These are phyloP conservation scores for Thelonectria blattea DNA, from an alignment of 2,329 filamentous ascomycete genomes.

Conservation along the genomic window DNA sequence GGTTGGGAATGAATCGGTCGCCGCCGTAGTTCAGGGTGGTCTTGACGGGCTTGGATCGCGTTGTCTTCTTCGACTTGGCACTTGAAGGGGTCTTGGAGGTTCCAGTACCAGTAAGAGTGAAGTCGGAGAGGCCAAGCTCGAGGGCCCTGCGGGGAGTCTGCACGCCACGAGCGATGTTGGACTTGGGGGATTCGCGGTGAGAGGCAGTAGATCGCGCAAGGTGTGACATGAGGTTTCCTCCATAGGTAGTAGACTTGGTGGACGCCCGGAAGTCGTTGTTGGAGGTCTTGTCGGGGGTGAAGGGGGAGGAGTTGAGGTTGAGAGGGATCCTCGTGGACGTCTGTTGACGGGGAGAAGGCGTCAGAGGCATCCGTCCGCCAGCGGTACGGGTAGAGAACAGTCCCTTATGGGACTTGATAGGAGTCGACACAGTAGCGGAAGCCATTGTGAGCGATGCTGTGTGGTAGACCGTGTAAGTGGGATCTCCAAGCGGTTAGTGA, in stretches of 20 bases:
- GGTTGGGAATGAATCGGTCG: conserved; percentile 96
- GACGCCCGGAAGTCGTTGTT: conserved; percentile 58
- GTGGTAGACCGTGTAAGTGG: conserved; percentile 29
- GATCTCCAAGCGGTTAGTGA: conserved; percentile 53
- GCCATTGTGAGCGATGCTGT: conserved; percentile 70
- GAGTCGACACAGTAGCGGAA: conserved; percentile 80
- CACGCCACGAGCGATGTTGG: conserved; percentile 82
- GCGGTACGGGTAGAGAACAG: conserved; percentile 92
- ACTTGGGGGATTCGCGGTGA: conserved; percentile 91
- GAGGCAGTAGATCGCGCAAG: conserved; percentile 72
- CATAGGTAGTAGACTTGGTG: conserved; percentile 74
- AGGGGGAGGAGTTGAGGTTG: conserved; percentile 73
- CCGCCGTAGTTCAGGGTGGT: conserved; percentile 80
- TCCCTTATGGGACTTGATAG: conserved; percentile 91
- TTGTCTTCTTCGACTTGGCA: conserved; percentile 62
- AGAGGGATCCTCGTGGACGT: conserved; percentile 55
- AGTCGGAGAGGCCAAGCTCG: conserved; percentile 92
- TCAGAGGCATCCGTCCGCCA: conserved; percentile 92
- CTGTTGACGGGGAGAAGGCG: conserved; percentile 82
- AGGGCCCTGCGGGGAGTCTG: conserved; percentile 81
- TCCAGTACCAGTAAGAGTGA: conserved; percentile 85
- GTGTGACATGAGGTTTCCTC: conserved; percentile 79
- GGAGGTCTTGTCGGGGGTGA: conserved; percentile 70
- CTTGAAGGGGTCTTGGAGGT: conserved; percentile 64
- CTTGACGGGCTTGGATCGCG: conserved; percentile 69